Base-by-base conservation (phyloP, 2,329 filamentous ascomycete species). In the Penicillium sp. region DNA sequence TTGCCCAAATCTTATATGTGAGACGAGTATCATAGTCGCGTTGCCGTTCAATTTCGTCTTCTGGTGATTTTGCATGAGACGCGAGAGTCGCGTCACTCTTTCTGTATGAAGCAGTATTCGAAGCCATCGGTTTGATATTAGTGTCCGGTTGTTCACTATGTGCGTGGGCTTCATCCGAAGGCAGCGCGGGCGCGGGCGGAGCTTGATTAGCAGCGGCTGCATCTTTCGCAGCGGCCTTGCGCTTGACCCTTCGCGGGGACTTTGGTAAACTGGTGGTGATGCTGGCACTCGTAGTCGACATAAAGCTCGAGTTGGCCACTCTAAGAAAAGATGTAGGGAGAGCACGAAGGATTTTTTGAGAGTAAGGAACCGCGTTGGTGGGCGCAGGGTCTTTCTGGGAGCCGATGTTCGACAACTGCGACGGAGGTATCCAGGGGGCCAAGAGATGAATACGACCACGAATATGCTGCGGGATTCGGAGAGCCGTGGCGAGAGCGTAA, bases 391-490 rank as follows among this genome's bases (percentile, higher is more conserved):
- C 84, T 61, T 89, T 84, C 13, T 81, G 81, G 49, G 88, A 84
- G 25, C 86, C 84, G 56, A 91, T 85, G 14, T 87, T 84, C 45
- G 84, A 90, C 77, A 95, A 87, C 66, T 95, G 90, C 4, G 89
- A 97, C 0, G 93, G 93, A 1, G 93, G 93, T 39, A 99, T 97
- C 93, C 68, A 71, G 0, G 93, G 93, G 0, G 93, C 92, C 8
- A 99, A 79, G 2, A 99, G 81, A 69, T 99, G 93, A 47, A 99
- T 93, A 45, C 89, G 86, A 16, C 93, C 93, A 5, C 91, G 86
- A 53, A 99, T 95, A 64, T 96, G 89, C 62, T 96, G 91, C 3
- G 93, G 93, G 81, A 99, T 95, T 37, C 93, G 88, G 37, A 99
- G 77, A 0, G 93, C 93, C 0, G 93, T 97, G 0, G 93, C 93